phyloP scores from a whole-genome alignment of 371 early-diverging fungal genomes.

The Mucor plumbeus region DNA sequence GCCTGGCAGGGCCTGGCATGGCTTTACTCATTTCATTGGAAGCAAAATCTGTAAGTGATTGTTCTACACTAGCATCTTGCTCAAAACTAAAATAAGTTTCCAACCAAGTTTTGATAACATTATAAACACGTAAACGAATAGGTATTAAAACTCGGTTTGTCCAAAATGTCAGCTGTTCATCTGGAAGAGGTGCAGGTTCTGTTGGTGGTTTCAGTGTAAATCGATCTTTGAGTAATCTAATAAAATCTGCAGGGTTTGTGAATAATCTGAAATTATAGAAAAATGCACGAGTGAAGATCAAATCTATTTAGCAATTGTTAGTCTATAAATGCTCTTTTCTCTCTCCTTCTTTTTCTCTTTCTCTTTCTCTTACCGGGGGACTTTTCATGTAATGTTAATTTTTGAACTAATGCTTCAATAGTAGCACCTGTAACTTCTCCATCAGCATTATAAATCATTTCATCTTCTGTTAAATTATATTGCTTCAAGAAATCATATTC shows the following conservation, averaged over 20 bases:
- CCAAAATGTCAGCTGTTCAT: conserved; percentile 81
- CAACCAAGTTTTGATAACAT: conserved; percentile 92
- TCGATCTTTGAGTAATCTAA: conserved; percentile 71
- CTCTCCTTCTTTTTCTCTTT: background rate
- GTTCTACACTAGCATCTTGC: conserved; percentile 53
- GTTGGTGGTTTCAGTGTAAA: conserved; percentile 77
- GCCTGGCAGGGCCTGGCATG: conserved; percentile 51
- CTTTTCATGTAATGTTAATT: conserved; percentile 88
- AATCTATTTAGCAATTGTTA: conserved; percentile 50
- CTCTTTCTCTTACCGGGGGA: conserved; percentile 42
- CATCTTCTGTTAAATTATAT: conserved; percentile 57
- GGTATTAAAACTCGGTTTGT: conserved; percentile 83
- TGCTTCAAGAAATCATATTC: conserved; percentile 77
- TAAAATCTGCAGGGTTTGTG: conserved; percentile 71
- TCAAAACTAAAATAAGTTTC: conserved; percentile 79
- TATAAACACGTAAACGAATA: conserved; percentile 85
- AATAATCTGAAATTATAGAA: conserved; percentile 92
- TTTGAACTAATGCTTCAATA: conserved; percentile 79
- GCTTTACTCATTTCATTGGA: conserved; percentile 35
- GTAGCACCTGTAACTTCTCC: conserved; percentile 91
- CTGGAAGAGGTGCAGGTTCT: conserved; percentile 57
- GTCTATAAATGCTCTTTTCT: background rate
- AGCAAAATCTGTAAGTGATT: conserved; percentile 34
- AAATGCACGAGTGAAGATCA: conserved; percentile 81
- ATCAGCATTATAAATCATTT: conserved; percentile 81